Evolutionary conservation across 306 rosid species (phyloP).

Genomic region (Trifolium subterraneum): DNA sequence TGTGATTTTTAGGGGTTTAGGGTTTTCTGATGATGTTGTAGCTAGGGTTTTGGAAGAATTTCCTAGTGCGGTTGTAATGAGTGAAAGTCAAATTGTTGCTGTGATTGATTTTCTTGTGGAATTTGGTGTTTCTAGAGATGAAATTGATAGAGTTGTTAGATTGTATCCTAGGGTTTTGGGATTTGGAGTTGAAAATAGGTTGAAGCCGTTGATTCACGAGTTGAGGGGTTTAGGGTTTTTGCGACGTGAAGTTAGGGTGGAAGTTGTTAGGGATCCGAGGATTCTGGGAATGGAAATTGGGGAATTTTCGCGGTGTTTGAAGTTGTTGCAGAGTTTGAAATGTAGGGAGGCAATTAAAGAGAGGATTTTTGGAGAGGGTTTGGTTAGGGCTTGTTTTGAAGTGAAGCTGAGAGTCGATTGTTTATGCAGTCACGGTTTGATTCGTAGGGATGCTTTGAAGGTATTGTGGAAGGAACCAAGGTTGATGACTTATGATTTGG

Average conservation of each 20-base stretch:
- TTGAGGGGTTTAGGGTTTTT: constrained; percentile 62
- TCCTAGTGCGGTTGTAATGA: constrained; percentile 53
- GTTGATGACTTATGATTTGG: constrained; percentile 62
- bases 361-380: constrained; percentile 56
- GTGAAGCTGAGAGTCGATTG: constrained; percentile 78
- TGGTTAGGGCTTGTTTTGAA: constrained; percentile 70
- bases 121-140: constrained; percentile 53
- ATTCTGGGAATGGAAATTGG: constrained; percentile 72
- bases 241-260: constrained; percentile 51
- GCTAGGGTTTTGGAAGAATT: constrained; percentile 61
- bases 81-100: constrained; percentile 43
- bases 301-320: constrained; percentile 65
- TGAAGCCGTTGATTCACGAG: constrained; percentile 67
- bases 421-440: constrained; percentile 71
- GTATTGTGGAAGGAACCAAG: constrained; percentile 85
- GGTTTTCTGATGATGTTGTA: constrained; percentile 48
- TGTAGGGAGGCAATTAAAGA: constrained; percentile 65
- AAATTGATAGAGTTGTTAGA: constrained; percentile 51
- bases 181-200: constrained; percentile 60
- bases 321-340: constrained; percentile 63
- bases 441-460: constrained; percentile 73
- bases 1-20: constrained; percentile 53
- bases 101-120: constrained; percentile 53
- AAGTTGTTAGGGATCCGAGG: constrained; percentile 68
- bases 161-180: constrained; percentile 67